A percentile compares a stretch with the other conserved stretches of the same genome.
phyloP scores from a whole-genome alignment of 2,329 filamentous ascomycete species.

The Nemania sp. region DNA sequence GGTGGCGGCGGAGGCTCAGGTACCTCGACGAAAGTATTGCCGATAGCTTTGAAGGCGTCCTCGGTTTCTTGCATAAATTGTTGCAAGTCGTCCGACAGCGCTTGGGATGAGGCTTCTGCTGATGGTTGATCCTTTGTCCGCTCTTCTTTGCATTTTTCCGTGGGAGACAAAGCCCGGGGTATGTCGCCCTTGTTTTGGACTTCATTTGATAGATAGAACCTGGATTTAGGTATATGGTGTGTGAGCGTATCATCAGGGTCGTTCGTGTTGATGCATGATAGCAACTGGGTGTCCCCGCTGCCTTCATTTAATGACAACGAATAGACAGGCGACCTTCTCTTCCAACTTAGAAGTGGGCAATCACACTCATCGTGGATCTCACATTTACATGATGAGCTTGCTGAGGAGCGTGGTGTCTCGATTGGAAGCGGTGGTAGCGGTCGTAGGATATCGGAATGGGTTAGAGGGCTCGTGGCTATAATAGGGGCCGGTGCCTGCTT shows the following conservation, averaged over 20 bases:
- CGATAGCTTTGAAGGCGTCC: constrained; percentile 53
- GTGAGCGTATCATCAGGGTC: constrained; percentile 36
- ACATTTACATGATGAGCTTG: constrained; percentile 51
- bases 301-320: constrained; percentile 33
- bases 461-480: constrained; percentile 45
- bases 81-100: constrained; percentile 45
- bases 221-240: constrained; percentile 25
- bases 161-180: constrained; percentile 30
- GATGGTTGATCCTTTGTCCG: constrained; percentile 18
- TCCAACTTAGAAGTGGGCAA: constrained; percentile 35
- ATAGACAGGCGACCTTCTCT: constrained; percentile 43
- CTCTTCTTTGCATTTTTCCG: constrained; percentile 34
- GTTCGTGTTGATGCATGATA: constrained; percentile 33
- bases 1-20: constrained; percentile 30
- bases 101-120: constrained; percentile 22
- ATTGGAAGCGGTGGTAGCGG: constrained; percentile 45
- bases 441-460: constrained; percentile 44
- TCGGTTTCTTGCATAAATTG: constrained; percentile 55
- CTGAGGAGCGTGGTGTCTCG: constrained; percentile 45
- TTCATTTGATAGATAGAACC: constrained; percentile 13
- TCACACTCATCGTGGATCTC: constrained; percentile 41
- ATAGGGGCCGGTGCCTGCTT: constrained; percentile 43
- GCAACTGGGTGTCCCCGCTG: constrained; percentile 32
- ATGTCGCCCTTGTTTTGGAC: constrained; percentile 12
- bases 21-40: constrained; percentile 46